Base-by-base conservation (phyloP, 345 rosid genomes). In the Salix udensis region DNA sequence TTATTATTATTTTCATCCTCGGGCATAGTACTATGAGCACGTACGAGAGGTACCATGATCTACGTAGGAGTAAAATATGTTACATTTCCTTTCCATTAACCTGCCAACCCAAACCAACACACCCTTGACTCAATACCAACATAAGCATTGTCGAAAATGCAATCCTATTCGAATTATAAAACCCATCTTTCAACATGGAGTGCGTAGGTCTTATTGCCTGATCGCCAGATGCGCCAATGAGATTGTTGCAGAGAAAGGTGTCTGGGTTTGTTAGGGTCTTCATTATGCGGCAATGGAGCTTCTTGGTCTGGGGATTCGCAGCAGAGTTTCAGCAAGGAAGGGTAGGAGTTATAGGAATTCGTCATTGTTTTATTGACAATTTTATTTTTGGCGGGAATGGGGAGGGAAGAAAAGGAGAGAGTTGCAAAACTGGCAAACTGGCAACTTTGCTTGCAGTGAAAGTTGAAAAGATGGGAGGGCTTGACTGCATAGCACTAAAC, bases 121-220 rank as follows among this genome's bases (percentile, higher is more conserved):
- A 76, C 2, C 82, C 85, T 70, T 68, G 77, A 80, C 74, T 81
- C 0, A 93, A 91, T 36, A 88, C 89, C 80, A 89, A 75, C 52
- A 88, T 71, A 70, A 93, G 87, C 92, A 95, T 87, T 1, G 91
- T 91, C 28, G 91, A 91, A 77, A 93, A 84, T 0, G 94, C 86
- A 79, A 96, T 93, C 84, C 94, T 82, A 9, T 84, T 91, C 84
- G 91, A 85, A 82, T 84, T 75, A 76, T 15, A 65, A 66, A 76
- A 58, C 48, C 89, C 88, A 28, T 89, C 89, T 83, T 74, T 86
- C 87, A 92, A 76, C 97, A 67, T 68, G 68, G 74, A 94, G 89
- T 13, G 97, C 99, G 67, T 92, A 89, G 13, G 31, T 69, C 28
- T 84, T 52, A 79, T 84, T 83, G 71, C 88, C 90, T 4, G 82